Percentiles rank a stretch among this genome's conserved stretches.
Evolutionary conservation across 805 yeast genomes (phyloP).

Genomic region (Sugiyamaella smithiae): DNA sequence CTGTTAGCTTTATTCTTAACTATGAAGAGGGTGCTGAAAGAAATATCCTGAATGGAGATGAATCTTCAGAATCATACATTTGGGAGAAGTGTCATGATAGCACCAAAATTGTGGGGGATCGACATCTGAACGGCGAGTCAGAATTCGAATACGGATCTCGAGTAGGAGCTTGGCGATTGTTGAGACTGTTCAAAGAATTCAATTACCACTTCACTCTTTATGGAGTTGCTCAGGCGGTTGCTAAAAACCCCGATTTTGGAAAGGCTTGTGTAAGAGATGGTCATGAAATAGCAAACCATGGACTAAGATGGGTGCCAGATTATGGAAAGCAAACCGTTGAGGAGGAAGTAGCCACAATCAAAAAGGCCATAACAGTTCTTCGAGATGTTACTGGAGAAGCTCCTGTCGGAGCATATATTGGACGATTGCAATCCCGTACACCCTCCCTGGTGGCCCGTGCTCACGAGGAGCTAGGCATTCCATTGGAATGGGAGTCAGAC

Average conservation of each 20-base stretch:
- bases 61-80: slow-evolving; percentile 27
- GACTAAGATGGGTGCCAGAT: slow-evolving; percentile 38
- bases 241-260: slow-evolving; percentile 36
- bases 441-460: slow-evolving; percentile 35
- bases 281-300: slow-evolving; percentile 40
- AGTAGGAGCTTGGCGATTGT: slow-evolving; percentile 36
- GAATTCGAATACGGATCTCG: slow-evolving; percentile 38
- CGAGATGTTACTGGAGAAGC: slow-evolving; percentile 33
- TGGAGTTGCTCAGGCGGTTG: slow-evolving; percentile 41
- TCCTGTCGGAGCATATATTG: slow-evolving; percentile 40
- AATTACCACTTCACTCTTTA: slow-evolving; percentile 35
- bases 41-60: slow-evolving; percentile 34
- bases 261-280: slow-evolving; percentile 38
- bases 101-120: slow-evolving; percentile 4
- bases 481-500: slow-evolving; percentile 17
- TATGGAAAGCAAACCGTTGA: slow-evolving; percentile 32
- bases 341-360: slow-evolving; percentile 35
- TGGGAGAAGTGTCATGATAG: slow-evolving; percentile 23
- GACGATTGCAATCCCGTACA: slow-evolving; percentile 32
- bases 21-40: slow-evolving; percentile 39
- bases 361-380: slow-evolving; percentile 31
- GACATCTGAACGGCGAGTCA: slow-evolving; percentile 30
- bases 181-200: slow-evolving; percentile 35
- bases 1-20: slow-evolving; percentile 35
- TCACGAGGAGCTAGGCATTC: slow-evolving; percentile 33